Conservation (phyloP, 352 stramenopile genomes). For the Globisporangium middletonii region DNA sequence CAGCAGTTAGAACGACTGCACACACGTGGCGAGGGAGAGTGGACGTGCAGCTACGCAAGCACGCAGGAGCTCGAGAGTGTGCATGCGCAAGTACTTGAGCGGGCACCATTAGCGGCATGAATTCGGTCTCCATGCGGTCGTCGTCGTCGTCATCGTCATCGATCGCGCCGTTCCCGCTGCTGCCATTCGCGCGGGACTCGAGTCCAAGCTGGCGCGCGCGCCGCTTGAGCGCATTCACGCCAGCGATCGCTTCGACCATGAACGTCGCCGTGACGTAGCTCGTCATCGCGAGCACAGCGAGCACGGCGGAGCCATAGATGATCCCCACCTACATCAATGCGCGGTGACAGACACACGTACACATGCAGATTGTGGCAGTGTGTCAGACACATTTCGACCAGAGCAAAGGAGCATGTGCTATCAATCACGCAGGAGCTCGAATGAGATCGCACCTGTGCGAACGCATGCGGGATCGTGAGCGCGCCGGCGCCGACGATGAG, state of each 20-base stretch:
- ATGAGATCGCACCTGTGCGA: constrained; percentile 49
- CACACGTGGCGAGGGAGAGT: too few species aligned
- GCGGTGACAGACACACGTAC: too few species aligned
- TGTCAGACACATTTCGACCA: background rate
- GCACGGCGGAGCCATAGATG: constrained; percentile 59
- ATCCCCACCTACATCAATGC: constrained; percentile 40
- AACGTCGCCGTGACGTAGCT: constrained; percentile 85
- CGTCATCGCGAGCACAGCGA: constrained; percentile 51
- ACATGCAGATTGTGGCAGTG: background rate
- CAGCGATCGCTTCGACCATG: constrained; percentile 81
- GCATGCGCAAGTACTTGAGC: constrained; percentile 38
- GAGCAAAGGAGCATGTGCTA: background rate
- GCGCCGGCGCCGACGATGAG: constrained; percentile 83
- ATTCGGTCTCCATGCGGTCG: constrained; percentile 38
- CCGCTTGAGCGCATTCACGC: constrained; percentile 71
- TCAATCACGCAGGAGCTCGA: background rate
- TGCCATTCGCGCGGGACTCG: constrained; percentile 1
- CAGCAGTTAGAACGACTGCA: constrained; percentile 2
- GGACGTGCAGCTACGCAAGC: background rate
- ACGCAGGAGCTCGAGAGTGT: background rate
- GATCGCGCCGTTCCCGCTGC: constrained; percentile 11
- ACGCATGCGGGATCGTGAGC: constrained; percentile 83
- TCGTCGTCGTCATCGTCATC: constrained; percentile 34
- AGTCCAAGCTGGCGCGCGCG: constrained; percentile 35
- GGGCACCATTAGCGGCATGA: constrained; percentile 75